Percentiles rank a stretch among this genome's conserved stretches.
phyloP scores from a whole-genome alignment of 2,329 filamentous ascomycete species.

The Phialocephala subalpina region DNA sequence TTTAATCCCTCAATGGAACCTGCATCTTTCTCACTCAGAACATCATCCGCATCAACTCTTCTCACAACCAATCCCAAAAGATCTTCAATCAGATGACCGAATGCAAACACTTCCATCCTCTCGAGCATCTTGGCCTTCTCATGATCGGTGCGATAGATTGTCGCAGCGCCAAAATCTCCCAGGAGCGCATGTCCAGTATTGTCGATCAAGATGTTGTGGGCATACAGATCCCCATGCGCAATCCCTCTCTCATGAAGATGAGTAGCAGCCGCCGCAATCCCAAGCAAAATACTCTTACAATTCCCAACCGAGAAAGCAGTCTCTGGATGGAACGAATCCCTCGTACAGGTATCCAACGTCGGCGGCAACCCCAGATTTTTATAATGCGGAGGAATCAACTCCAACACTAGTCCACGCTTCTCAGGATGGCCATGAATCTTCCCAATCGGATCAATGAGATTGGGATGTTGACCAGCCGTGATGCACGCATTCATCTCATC shows the following conservation, averaged over 20 bases:
- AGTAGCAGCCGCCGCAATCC: constrained; percentile 51
- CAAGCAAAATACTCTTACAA: constrained; percentile 48
- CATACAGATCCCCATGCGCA: constrained; percentile 56
- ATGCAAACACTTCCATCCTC: constrained; percentile 55
- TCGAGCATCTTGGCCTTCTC: constrained; percentile 45
- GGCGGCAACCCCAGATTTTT: constrained; percentile 53
- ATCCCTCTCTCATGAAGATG: constrained; percentile 55
- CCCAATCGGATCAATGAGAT: constrained; percentile 55
- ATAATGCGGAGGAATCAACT: constrained; percentile 55
- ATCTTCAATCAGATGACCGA: constrained; percentile 56
- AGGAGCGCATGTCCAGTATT: constrained; percentile 52
- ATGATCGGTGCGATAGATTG: constrained; percentile 48
- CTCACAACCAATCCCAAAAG: constrained; percentile 47
- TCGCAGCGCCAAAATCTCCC: constrained; percentile 57
- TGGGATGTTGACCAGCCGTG: constrained; percentile 53
- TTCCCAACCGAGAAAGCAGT: constrained; percentile 42
- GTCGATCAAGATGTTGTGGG: constrained; percentile 55
- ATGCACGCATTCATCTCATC: constrained; percentile 58
- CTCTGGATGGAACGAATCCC: constrained; percentile 50
- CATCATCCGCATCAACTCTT: constrained; percentile 31
- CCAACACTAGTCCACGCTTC: constrained; percentile 53
- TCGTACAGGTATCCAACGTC: constrained; percentile 54
- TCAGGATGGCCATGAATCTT: constrained; percentile 51
- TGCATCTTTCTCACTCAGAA: constrained; percentile 40
- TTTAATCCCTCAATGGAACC: constrained; percentile 39